Evolutionary conservation across 345 rosid species (phyloP).

Genomic region (Laguncularia racemosa): DNA sequence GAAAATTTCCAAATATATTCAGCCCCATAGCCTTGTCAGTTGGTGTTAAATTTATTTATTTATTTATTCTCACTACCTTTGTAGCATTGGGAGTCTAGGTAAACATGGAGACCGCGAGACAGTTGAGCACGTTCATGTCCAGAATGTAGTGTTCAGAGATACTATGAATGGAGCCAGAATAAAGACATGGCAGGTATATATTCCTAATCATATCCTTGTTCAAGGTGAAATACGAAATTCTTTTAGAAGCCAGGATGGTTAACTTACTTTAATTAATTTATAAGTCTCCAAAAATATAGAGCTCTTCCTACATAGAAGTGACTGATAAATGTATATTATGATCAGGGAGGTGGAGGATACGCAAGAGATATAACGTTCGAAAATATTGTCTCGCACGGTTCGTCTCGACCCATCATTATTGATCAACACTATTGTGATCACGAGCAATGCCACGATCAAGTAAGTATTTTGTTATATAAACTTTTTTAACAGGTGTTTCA

Average conservation of each 20-base stretch:
- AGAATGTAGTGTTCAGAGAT: constrained; percentile 13
- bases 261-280: no score
- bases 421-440: constrained; percentile 50
- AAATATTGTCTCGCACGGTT: constrained; percentile 10
- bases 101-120: constrained; percentile 16
- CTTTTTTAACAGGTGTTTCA: no score
- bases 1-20: no score
- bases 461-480: constrained; percentile 2
- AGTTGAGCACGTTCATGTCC: constrained; percentile 28
- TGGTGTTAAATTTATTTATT: background rate
- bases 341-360: constrained; percentile 44
- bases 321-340: background rate
- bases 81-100: constrained; percentile 48
- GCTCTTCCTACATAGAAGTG: no score
- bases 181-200: constrained; percentile 47
- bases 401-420: constrained; percentile 37
- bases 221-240: background rate
- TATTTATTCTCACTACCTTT: no score
- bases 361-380: constrained; percentile 34
- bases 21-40: no score
- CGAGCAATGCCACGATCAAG: constrained; percentile 28
- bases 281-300: no score
- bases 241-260: no score
- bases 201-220: no score
- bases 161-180: constrained; percentile 44